A percentile compares a stretch with the other conserved stretches of the same genome.
Conservation (phyloP, 192 early-diverging fungal species). For the Coemansia pectinata region DNA sequence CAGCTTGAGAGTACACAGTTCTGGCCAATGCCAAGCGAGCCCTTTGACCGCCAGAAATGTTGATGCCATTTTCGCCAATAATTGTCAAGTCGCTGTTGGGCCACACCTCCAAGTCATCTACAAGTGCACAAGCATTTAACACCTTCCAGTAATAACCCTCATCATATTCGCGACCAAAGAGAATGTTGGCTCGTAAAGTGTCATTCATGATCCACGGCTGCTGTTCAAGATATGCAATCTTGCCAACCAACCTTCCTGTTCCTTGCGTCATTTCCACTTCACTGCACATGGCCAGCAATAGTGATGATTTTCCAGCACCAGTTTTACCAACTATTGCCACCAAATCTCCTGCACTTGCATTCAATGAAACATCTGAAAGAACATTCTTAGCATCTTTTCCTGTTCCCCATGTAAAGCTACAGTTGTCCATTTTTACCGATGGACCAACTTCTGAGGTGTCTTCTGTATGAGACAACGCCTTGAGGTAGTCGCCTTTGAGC, state of each 20-base stretch:
- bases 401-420: constrained; percentile 18
- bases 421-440: constrained; percentile 11
- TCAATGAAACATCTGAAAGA: constrained; percentile 11
- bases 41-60: constrained; percentile 72
- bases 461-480: constrained; percentile 6
- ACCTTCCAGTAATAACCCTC: constrained; percentile 59
- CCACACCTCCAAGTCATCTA: constrained; percentile 64
- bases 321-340: constrained; percentile 62
- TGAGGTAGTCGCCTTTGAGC: constrained; percentile 28
- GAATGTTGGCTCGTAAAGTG: constrained; percentile 76
- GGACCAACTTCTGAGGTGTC: neutral
- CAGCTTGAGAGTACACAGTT: constrained; percentile 65
- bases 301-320: constrained; percentile 64
- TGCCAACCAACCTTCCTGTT: constrained; percentile 20
- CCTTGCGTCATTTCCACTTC: constrained; percentile 48
- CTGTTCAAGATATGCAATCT: constrained; percentile 34
- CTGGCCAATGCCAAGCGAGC: constrained; percentile 68
- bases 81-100: constrained; percentile 68
- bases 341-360: constrained; percentile 35
- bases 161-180: constrained; percentile 72
- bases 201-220: constrained; percentile 39
- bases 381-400: neutral
- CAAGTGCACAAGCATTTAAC: constrained; percentile 62
- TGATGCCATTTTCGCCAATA: constrained; percentile 70
- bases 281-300: constrained; percentile 62